Percentiles rank a stretch among this genome's conserved stretches.
Conservation (phyloP, 2,329 filamentous ascomycete genomes). For the Colletotrichum aenigma region DNA sequence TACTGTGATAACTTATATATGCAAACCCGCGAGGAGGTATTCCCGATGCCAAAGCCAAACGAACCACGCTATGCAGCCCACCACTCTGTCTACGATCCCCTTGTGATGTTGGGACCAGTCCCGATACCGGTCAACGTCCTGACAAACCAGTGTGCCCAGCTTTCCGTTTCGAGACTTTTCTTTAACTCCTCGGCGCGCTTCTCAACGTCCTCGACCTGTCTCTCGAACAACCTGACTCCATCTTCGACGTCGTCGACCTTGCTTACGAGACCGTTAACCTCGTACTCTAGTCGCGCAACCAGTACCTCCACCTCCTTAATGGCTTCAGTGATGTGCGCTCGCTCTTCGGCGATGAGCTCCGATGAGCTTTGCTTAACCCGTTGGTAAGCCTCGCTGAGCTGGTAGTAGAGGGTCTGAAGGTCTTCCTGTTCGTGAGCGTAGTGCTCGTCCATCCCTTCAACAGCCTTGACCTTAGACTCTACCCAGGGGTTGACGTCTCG, state of each 20-base stretch:
- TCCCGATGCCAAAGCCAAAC: neutral
- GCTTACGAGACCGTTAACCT: conserved; percentile 78
- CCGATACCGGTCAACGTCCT: conserved; percentile 65
- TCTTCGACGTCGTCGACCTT: conserved; percentile 89
- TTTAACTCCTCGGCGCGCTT: conserved; percentile 66
- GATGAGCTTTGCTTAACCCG: conserved; percentile 69
- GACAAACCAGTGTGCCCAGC: conserved; percentile 68
- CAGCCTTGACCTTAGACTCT: conserved; percentile 54
- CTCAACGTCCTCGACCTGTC: conserved; percentile 76
- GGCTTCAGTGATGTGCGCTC: conserved; percentile 69
- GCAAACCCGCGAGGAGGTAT: conserved; percentile 10
- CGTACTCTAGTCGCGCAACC: conserved; percentile 88
- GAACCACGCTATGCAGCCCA: conserved; percentile 17
- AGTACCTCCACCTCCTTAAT: conserved; percentile 81
- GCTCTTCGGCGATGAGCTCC: conserved; percentile 73
- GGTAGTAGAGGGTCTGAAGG: conserved; percentile 70
- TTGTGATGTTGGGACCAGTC: conserved; percentile 62
- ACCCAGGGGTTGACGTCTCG: conserved; percentile 66
- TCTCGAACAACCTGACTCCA: conserved; percentile 78
- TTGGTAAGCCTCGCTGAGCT: conserved; percentile 73
- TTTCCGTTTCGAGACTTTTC: conserved; percentile 65
- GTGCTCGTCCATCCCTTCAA: conserved; percentile 65
- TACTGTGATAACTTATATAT: neutral
- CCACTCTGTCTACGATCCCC: neutral
- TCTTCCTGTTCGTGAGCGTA: conserved; percentile 69